These are phyloP conservation scores for Claviceps capensis DNA, from an alignment of 2,329 filamentous ascomycete species.

Conservation along the genomic window DNA sequence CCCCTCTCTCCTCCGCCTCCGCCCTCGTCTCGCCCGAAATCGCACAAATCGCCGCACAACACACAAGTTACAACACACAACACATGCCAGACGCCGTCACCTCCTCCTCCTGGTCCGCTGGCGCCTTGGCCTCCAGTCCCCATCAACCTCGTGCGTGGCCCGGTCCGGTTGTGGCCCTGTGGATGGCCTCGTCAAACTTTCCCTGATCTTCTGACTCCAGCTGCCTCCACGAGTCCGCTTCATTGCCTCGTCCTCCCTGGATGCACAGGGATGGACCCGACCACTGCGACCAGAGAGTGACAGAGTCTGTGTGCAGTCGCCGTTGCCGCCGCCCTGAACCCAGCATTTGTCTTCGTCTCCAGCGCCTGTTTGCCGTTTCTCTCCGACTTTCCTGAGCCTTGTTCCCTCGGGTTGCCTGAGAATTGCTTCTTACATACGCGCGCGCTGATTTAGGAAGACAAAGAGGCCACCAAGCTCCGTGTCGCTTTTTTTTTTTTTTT, in stretches of 20 bases:
- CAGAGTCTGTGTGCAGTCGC: conserved; percentile 3
- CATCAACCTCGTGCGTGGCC: conserved; percentile 1
- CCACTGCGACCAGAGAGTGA: no score
- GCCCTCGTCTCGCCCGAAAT: not conserved
- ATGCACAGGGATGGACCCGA: not conserved
- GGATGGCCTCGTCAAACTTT: not conserved
- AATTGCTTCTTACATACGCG: conserved; percentile 2
- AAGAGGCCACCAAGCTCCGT: not conserved
- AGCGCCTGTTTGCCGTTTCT: not conserved
- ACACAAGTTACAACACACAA: not conserved
- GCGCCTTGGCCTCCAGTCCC: not conserved
- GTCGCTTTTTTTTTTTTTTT: not conserved
- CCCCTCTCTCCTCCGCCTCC: not conserved
- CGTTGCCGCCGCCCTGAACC: not conserved
- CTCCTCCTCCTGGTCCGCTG: not conserved
- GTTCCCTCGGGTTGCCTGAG: not conserved
- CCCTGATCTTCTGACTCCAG: conserved; percentile 2
- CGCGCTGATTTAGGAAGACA: not conserved
- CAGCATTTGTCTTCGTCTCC: no score
- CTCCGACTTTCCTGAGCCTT: not conserved
- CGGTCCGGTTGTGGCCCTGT: not conserved
- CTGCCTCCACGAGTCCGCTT: conserved; percentile 1
- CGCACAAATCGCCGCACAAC: not conserved
- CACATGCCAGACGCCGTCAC: not conserved
- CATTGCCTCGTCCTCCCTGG: not conserved